Evolutionary conservation across 257 asterid species (phyloP).

Genomic region (Forsythia suspensa): DNA sequence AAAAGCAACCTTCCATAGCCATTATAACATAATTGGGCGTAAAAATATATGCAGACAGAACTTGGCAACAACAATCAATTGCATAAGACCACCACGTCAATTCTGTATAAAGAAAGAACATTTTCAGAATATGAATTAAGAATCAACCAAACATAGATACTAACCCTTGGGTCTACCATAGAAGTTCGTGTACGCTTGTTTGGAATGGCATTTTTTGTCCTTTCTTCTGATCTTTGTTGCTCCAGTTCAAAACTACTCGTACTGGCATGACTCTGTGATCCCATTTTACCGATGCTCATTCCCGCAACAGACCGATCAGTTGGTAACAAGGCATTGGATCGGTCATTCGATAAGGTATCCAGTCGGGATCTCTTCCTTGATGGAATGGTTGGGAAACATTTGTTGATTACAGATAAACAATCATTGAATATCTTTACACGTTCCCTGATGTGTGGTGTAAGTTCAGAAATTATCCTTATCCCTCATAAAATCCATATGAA

Average conservation of each 20-base stretch:
- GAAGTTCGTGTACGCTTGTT: conserved; percentile 94
- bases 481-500: conserved; percentile 18
- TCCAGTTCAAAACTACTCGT: conserved; percentile 68
- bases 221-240: conserved; percentile 70
- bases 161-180: conserved; percentile 68
- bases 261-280: conserved; percentile 59
- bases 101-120: background rate
- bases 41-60: conserved; percentile 13
- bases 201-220: conserved; percentile 61
- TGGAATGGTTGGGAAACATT: conserved; percentile 78
- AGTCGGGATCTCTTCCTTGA: conserved; percentile 85
- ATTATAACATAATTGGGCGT: background rate
- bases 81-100: background rate
- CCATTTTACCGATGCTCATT: conserved; percentile 52
- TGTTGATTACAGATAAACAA: conserved; percentile 77
- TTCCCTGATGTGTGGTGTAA: conserved; percentile 59
- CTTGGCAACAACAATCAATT: background rate
- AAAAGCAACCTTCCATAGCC: background rate
- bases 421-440: conserved; percentile 81
- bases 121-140: conserved; percentile 3
- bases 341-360: conserved; percentile 70
- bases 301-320: conserved; percentile 68
- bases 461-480: conserved; percentile 15
- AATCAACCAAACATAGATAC: conserved; percentile 19
- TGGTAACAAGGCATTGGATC: conserved; percentile 54